Percentiles rank a stretch among this genome's conserved stretches.
Conservation (phyloP, 495 filamentous ascomycete species). For the Aspergillus conjunctus region DNA sequence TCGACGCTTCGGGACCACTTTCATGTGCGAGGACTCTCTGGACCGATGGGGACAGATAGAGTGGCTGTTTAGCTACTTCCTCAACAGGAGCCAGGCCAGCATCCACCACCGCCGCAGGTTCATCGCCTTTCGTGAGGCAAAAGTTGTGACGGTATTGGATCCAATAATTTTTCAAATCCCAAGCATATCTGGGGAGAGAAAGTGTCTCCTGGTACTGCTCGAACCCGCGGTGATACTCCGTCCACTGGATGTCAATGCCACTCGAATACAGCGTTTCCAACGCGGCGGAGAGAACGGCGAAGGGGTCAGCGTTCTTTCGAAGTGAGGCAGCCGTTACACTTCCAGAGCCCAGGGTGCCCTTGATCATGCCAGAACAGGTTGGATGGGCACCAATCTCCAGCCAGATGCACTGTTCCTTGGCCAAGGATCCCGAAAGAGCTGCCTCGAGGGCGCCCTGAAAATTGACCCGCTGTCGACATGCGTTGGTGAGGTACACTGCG, state of each 20-base stretch:
- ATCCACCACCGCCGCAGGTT: not conserved
- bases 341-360: constrained; percentile 16
- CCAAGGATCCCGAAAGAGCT: constrained; percentile 29
- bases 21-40: constrained; percentile 19
- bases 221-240: constrained; percentile 46
- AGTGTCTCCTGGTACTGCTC: not conserved
- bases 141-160: constrained; percentile 31
- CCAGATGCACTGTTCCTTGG: constrained; percentile 31
- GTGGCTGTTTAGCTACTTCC: not conserved
- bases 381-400: constrained; percentile 45
- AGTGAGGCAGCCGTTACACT: constrained; percentile 51
- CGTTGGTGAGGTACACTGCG: constrained; percentile 60
- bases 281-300: constrained; percentile 55
- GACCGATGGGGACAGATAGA: constrained; percentile 9
- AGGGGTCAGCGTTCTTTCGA: constrained; percentile 42
- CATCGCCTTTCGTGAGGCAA: constrained; percentile 16
- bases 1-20: not conserved
- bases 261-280: constrained; percentile 56
- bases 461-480: constrained; percentile 71
- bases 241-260: constrained; percentile 66
- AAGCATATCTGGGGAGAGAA: constrained; percentile 11
- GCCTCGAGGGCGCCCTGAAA: constrained; percentile 63
- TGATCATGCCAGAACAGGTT: constrained; percentile 31
- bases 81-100: not conserved
- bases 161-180: constrained; percentile 43